These are phyloP conservation scores for Aspergillus latus DNA, from an alignment of 2,329 filamentous ascomycete genomes.

Conservation along the genomic window DNA sequence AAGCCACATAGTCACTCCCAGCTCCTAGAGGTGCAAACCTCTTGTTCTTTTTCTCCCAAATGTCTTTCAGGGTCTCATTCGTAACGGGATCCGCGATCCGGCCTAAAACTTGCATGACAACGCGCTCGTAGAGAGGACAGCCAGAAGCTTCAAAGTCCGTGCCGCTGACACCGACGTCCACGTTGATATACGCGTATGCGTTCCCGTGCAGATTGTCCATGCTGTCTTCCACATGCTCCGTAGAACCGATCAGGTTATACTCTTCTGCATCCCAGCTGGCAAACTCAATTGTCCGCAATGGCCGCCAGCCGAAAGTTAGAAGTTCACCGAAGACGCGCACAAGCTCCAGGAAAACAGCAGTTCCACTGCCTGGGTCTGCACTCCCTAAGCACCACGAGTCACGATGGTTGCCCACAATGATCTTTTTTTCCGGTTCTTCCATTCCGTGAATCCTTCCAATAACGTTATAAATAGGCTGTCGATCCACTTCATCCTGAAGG, in stretches of 20 bases:
- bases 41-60: conserved; percentile 66
- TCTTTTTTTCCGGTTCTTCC: conserved; percentile 77
- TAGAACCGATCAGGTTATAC: conserved; percentile 92
- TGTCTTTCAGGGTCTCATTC: conserved; percentile 69
- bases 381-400: conserved; percentile 91
- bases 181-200: conserved; percentile 85
- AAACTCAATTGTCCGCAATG: conserved; percentile 92
- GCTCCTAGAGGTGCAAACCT: conserved; percentile 69
- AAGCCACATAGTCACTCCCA: conserved; percentile 81
- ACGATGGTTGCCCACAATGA: conserved; percentile 90
- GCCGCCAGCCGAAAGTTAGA: conserved; percentile 76
- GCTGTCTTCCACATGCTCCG: conserved; percentile 89
- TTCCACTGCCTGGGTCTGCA: conserved; percentile 81
- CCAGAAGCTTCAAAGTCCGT: conserved; percentile 72
- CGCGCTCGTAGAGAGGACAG: conserved; percentile 74
- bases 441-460: conserved; percentile 80
- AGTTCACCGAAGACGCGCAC: conserved; percentile 81
- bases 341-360: conserved; percentile 87
- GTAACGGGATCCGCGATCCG: conserved; percentile 71
- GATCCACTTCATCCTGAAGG: conserved; percentile 76
- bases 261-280: conserved; percentile 94
- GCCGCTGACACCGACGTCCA: conserved; percentile 79
- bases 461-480: conserved; percentile 89
- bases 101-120: conserved; percentile 70
- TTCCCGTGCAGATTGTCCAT: conserved; percentile 69